These are phyloP conservation scores for Pseudogymnoascus sp. DNA, from an alignment of 2,329 filamentous ascomycete genomes.

Conservation along the genomic window DNA sequence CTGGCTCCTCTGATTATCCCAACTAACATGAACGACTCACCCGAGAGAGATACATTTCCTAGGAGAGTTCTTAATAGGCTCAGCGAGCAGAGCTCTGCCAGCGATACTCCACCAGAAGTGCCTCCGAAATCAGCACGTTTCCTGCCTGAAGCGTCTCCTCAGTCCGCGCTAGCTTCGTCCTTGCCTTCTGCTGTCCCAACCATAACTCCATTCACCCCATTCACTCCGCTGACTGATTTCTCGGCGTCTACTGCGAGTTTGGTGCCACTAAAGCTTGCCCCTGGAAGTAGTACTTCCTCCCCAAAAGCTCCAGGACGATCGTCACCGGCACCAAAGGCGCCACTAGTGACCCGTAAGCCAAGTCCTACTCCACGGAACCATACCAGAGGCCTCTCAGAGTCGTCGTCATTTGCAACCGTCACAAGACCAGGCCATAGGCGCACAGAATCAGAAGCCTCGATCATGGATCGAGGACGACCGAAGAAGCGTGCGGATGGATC, in stretches of 20 bases:
- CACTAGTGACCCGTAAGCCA: constrained; percentile 4
- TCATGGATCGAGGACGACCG: constrained; percentile 56
- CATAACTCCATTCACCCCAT: constrained; percentile 31
- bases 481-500: constrained; percentile 44
- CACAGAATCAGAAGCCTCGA: constrained; percentile 50
- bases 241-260: background rate
- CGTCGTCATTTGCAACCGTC: background rate
- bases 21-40: constrained; percentile 12
- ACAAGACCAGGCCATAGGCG: constrained; percentile 38
- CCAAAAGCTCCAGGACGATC: constrained; percentile 16
- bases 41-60: constrained; percentile 12
- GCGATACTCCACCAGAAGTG: constrained; percentile 35
- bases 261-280: background rate
- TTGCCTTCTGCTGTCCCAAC: constrained; percentile 5
- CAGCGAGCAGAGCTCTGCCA: constrained; percentile 21
- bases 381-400: background rate
- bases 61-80: constrained; percentile 13
- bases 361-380: background rate
- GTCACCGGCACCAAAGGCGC: constrained; percentile 19
- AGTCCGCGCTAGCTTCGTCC: constrained; percentile 26
- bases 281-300: background rate
- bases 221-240: constrained; percentile 36
- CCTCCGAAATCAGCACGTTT: constrained; percentile 34
- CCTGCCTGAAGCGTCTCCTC: constrained; percentile 39
- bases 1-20: constrained; percentile 54